Base-by-base conservation (phyloP, 169 alveolate species). In the Plasmodium berghei region DNA sequence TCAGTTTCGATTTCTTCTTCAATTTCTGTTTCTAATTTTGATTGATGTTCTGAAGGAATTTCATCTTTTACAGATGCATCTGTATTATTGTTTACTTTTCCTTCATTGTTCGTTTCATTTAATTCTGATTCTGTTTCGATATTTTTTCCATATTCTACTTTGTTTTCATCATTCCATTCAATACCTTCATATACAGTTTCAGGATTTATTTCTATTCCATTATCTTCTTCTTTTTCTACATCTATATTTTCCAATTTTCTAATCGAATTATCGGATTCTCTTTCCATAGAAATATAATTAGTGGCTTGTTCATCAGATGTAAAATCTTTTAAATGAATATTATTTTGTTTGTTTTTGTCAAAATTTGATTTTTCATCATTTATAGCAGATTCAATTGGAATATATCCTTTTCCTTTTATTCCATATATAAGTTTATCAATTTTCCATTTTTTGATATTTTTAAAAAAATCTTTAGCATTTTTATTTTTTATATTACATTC, bases 361-460 rank as follows among this genome's bases (percentile, higher is more conserved):
- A 22, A 22, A 22, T 22, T 1, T 22, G 26, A 22, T 22, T 22
- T 22, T 0, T 3, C 42, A 34, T 4, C 42, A 34, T 34, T 34
- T 34, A 34, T 34, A 34, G 8, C 42, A 34, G 42, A 3, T 34
- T 34, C 42, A 3, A 34, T 34, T 34, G 6, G 42, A 4, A 1
- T 4, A 34, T 34, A 4, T 34, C 55, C 45, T 1, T 48, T 69
- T 24, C 54, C 48, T 64, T 64, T 77, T 45, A 63, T 48, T 42
- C 66, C 89, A 77, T 45, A 9, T 24, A 40, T 28, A 45, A 77
- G 8, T 63, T 26, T 77, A 14, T 77, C 77, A 24, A 77, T 49
- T 24, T 77, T 40, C 74, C 89, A 63, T 64, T 63, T 77, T 49
- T 64, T 62, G 0, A 64, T 14, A 20, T 26, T 72, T 45, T 56